These are phyloP conservation scores for Yamadazyma olivae DNA, from an alignment of 805 yeast species.

Conservation along the genomic window DNA sequence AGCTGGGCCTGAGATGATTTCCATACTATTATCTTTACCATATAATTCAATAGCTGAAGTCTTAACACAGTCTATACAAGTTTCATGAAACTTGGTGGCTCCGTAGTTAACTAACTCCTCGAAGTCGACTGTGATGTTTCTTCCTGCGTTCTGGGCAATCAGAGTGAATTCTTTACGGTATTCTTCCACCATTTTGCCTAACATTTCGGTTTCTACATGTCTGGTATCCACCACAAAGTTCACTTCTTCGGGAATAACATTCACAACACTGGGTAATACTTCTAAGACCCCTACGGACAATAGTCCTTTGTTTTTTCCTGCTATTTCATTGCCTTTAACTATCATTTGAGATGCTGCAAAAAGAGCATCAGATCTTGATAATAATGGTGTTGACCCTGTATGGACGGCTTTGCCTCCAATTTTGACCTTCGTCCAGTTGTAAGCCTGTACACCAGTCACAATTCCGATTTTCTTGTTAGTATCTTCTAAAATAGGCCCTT, in stretches of 20 bases:
- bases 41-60: conserved; percentile 50
- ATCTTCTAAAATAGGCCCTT: conserved; percentile 68
- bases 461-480: conserved; percentile 57
- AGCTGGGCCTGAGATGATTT: conserved; percentile 67
- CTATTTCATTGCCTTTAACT: conserved; percentile 52
- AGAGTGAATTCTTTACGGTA: conserved; percentile 29
- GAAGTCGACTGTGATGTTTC: conserved; percentile 34
- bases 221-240: conserved; percentile 61
- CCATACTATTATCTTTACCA: conserved; percentile 41
- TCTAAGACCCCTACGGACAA: conserved; percentile 58
- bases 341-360: conserved; percentile 58
- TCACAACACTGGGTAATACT: conserved; percentile 58
- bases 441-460: conserved; percentile 66
- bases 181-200: conserved; percentile 35
- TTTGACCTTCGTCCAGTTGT: conserved; percentile 56
- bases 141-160: conserved; percentile 30
- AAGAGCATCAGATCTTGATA: conserved; percentile 58
- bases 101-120: conserved; percentile 47
- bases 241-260: conserved; percentile 64
- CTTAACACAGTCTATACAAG: conserved; percentile 49
- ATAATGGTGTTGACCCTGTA: conserved; percentile 71
- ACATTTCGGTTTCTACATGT: conserved; percentile 46
- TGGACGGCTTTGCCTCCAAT: conserved; percentile 66
- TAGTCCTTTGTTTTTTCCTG: conserved; percentile 49
- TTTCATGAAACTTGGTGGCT: conserved; percentile 57